Evolutionary conservation across 208 protist species (phyloP), one percentile per base, ranked within the genome.

Genomic region (Trypanosomatidae sp.): DNA sequence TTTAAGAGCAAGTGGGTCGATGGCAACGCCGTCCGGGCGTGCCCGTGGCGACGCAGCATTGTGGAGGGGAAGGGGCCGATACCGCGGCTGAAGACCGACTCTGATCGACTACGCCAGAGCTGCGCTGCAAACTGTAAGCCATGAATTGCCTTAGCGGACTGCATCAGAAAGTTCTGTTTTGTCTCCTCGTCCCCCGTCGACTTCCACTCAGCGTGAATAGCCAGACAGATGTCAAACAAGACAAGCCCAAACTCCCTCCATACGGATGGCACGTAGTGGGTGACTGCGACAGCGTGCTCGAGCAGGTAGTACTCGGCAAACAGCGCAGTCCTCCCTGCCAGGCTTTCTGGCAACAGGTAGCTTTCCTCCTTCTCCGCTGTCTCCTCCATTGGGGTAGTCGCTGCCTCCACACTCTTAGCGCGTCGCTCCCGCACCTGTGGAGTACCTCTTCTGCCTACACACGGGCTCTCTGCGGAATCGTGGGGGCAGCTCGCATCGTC

Each of bases 191-290:
- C 92, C 9, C 50, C 69, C 44, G 92, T 95, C 39, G 55, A 55
- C 62, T 74, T 59, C 84, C 87, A 97, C 83, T 97, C 92, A 12
- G 78, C 77, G 78, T 92, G 82, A 43, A 97, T 97, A 22, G 92
- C 90, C 76, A 92, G 78, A 67, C 92, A 95, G 1, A 97, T 75
- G 62, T 97, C 92, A 66, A 97, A 97, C 13, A 97, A 79, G 22
- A 95, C 70, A 22, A 95, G 81, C 22, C 90, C 89, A 71, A 97
- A 95, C 81, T 97, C 92, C 30, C 89, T 81, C 92, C 92, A 97
- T 39, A 91, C 82, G 17, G 91, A 85, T 3, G 91, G 83, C 19
- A 90, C 67, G 50, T 80, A 73, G 47, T 69, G 65, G 30, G 86
- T 84, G 39, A 84, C 73, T 7, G 76, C 73, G 56, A 97, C 86